Percentiles rank a stretch among this genome's conserved stretches.
phyloP scores from a whole-genome alignment of 306 rosid species.

The Boehmeria nivea region DNA sequence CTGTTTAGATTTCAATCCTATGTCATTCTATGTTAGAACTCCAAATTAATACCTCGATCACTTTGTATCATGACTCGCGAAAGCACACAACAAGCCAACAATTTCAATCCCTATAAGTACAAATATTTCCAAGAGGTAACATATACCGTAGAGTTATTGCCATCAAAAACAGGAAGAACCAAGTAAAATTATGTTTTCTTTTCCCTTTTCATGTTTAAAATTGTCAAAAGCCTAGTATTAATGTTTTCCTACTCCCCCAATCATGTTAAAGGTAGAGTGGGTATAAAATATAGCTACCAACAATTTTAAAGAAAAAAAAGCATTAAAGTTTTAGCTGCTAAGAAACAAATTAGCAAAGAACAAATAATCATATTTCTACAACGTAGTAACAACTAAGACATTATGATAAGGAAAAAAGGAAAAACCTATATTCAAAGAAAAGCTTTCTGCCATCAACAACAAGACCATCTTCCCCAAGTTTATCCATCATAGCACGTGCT shows the following conservation, averaged over 20 bases:
- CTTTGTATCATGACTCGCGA: too few species aligned
- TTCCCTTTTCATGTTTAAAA: background rate
- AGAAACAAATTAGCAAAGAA: background rate
- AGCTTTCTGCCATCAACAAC: constrained; percentile 84
- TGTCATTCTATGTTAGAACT: too few species aligned
- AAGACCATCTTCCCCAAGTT: constrained; percentile 76
- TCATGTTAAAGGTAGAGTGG: background rate
- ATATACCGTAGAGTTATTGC: background rate
- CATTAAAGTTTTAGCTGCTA: background rate
- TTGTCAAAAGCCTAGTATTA: background rate
- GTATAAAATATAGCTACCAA: too few species aligned
- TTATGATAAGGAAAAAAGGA: background rate
- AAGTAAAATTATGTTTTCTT: background rate
- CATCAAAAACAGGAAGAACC: background rate
- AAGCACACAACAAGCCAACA: too few species aligned
- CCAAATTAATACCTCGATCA: too few species aligned
- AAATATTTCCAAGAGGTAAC: background rate
- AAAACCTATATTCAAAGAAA: constrained; percentile 85
- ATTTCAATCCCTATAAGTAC: background rate
- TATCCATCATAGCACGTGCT: constrained; percentile 88
- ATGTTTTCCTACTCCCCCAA: background rate
- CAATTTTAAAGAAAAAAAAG: too few species aligned
- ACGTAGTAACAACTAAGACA: background rate
- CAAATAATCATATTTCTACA: background rate
- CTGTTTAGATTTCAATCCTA: too few species aligned